Evolutionary conservation across 1,284 basidiomycete genomes (phyloP).

Genomic region (Fomes fomentarius): DNA sequence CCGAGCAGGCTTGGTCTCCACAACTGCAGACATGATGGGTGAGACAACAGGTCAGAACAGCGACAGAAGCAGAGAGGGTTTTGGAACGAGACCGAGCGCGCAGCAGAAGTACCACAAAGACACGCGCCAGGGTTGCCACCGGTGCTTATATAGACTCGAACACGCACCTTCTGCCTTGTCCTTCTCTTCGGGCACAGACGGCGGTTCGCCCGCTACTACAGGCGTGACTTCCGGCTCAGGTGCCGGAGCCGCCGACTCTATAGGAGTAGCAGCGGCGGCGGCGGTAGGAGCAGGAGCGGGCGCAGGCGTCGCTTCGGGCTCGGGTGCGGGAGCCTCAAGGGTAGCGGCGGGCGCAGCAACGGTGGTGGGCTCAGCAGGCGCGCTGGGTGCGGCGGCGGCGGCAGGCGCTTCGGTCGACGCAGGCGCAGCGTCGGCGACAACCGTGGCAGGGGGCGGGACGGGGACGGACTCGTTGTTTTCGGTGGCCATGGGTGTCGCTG

Average conservation of each 20-base stretch:
- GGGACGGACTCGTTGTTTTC: conserved; percentile 14
- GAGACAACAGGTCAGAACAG: not conserved
- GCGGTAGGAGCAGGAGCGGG: not conserved
- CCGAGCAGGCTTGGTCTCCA: not conserved
- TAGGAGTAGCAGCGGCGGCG: not conserved
- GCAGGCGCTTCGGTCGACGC: not conserved
- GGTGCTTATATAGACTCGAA: not conserved
- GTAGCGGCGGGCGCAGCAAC: not conserved
- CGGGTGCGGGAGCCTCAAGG: not conserved
- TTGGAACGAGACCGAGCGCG: not conserved
- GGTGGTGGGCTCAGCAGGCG: not conserved
- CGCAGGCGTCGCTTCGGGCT: not conserved
- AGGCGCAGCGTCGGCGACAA: too few species aligned
- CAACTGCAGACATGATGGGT: conserved; percentile 1
- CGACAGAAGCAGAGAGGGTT: too few species aligned
- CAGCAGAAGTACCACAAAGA: not conserved
- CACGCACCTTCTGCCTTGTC: conserved; percentile 6
- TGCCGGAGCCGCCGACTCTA: not conserved
- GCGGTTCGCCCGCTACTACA: not conserved
- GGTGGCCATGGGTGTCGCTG: conserved; percentile 10
- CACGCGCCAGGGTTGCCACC: not conserved
- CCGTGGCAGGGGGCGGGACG: conserved; percentile 7
- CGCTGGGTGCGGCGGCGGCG: not conserved
- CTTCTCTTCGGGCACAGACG: not conserved
- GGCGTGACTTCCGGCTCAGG: not conserved